A percentile compares a stretch with the other conserved stretches of the same genome.
Conservation (phyloP, 78 protist species). For the Thecamonas trahens region DNA sequence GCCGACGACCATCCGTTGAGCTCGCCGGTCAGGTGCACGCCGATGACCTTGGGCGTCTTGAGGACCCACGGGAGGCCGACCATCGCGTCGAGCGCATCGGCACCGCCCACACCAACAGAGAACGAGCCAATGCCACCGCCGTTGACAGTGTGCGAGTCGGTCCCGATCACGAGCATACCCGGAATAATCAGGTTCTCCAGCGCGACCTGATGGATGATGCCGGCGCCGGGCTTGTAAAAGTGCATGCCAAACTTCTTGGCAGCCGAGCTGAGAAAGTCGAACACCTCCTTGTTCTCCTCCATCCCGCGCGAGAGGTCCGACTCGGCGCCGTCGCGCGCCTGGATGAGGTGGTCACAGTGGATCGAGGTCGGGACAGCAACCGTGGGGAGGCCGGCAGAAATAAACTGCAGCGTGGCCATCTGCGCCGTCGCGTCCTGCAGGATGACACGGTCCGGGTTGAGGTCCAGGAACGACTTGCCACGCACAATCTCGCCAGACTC, state of each 20-base stretch:
- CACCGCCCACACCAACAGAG: conserved; percentile 91
- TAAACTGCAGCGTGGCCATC: conserved; percentile 93
- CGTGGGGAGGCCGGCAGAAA: conserved; percentile 79
- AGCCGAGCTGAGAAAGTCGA: conserved; percentile 74
- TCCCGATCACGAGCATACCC: conserved; percentile 87
- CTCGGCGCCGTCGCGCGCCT: conserved; percentile 66
- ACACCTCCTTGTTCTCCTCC: conserved; percentile 78
- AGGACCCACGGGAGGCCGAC: conserved; percentile 89
- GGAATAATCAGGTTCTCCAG: conserved; percentile 93
- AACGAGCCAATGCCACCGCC: conserved; percentile 82
- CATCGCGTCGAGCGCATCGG: conserved; percentile 92
- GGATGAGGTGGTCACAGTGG: conserved; percentile 93
- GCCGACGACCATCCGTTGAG: conserved; percentile 76
- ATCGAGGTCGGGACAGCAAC: conserved; percentile 88
- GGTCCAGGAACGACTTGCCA: conserved; percentile 75
- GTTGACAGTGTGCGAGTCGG: conserved; percentile 86
- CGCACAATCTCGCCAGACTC: conserved; percentile 24
- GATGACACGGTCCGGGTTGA: conserved; percentile 90
- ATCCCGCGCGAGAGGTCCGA: conserved; percentile 58
- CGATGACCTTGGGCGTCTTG: conserved; percentile 90
- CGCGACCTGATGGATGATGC: conserved; percentile 92
- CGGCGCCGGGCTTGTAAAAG: conserved; percentile 91
- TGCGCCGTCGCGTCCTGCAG: conserved; percentile 72
- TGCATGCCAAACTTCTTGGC: conserved; percentile 65
- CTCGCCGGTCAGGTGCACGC: conserved; percentile 83